Percentiles rank a stretch among this genome's conserved stretches.
Conservation (phyloP, 2,329 filamentous ascomycete genomes). For the Penicillium sp. region DNA sequence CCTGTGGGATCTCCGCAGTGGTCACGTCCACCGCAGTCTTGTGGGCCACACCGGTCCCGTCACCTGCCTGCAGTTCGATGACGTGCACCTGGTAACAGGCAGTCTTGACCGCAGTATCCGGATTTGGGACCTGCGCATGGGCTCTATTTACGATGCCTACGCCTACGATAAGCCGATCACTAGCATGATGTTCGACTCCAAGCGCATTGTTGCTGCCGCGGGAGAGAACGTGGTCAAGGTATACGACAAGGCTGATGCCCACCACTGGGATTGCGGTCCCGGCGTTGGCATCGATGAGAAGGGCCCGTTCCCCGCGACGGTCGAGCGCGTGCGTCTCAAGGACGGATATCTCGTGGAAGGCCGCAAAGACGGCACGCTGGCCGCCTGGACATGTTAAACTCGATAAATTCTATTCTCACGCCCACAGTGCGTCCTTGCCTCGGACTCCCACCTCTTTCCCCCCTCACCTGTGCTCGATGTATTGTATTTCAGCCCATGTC, state of each 20-base stretch:
- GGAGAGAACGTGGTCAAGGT: conserved; percentile 95
- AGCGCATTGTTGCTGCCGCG: conserved; percentile 84
- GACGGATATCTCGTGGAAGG: conserved; percentile 95
- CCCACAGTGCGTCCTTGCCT: conserved; percentile 5
- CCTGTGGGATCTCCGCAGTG: conserved; percentile 92
- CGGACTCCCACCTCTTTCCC: conserved; percentile 4
- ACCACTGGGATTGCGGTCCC: conserved; percentile 94
- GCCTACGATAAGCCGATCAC: conserved; percentile 91
- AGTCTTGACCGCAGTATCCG: conserved; percentile 89
- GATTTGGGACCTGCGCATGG: conserved; percentile 98
- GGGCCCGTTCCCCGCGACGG: conserved; percentile 62
- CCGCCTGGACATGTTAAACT: conserved; percentile 76
- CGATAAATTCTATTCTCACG: neutral
- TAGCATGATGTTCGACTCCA: conserved; percentile 94
- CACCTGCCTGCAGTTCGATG: conserved; percentile 92
- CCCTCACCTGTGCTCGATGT: conserved; percentile 17
- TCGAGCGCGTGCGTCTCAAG: conserved; percentile 85
- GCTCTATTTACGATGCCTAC: conserved; percentile 92
- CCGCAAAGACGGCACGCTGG: conserved; percentile 79
- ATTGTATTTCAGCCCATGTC: conserved; percentile 25
- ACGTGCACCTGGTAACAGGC: conserved; percentile 89
- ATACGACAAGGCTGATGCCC: conserved; percentile 93
- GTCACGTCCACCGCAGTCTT: conserved; percentile 92
- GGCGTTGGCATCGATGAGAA: conserved; percentile 64
- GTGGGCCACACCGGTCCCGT: conserved; percentile 95